These are phyloP conservation scores for Beauveria sp. DNA, from an alignment of 2,329 filamentous ascomycete genomes.

Conservation along the genomic window DNA sequence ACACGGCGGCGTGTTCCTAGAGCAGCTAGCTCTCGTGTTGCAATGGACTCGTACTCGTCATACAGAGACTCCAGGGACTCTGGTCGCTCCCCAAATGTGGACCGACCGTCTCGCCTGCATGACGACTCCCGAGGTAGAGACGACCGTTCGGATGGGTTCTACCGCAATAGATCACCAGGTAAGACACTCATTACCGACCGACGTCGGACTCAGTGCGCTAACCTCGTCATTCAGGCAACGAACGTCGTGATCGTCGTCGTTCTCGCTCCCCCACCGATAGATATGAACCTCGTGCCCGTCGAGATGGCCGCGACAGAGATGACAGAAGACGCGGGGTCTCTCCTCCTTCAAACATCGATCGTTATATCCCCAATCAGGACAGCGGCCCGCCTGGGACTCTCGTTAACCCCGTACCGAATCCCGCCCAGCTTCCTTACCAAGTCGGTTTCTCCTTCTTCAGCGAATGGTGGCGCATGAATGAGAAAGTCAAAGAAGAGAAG, in stretches of 20 bases:
- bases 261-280: conserved; percentile 70
- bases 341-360: conserved; percentile 67
- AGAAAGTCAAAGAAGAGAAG: conserved; percentile 75
- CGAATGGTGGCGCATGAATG: conserved; percentile 79
- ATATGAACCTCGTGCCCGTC: conserved; percentile 63
- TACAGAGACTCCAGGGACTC: conserved; percentile 40
- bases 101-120: conserved; percentile 40
- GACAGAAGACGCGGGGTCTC: conserved; percentile 55
- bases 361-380: conserved; percentile 74
- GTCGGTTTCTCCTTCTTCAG: conserved; percentile 81
- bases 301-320: conserved; percentile 60
- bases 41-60: conserved; percentile 20
- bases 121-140: conserved; percentile 46
- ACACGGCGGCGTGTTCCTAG: background rate
- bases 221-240: conserved; percentile 35
- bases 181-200: conserved; percentile 25
- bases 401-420: conserved; percentile 64
- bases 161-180: conserved; percentile 65
- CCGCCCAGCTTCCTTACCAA: conserved; percentile 66
- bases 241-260: conserved; percentile 52
- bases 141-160: conserved; percentile 52
- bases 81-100: conserved; percentile 44
- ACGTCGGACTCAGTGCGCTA: background rate
- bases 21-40: background rate
- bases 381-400: conserved; percentile 34